These are phyloP conservation scores for Choiromyces venosus DNA, from an alignment of 495 filamentous ascomycete species.

Conservation along the genomic window DNA sequence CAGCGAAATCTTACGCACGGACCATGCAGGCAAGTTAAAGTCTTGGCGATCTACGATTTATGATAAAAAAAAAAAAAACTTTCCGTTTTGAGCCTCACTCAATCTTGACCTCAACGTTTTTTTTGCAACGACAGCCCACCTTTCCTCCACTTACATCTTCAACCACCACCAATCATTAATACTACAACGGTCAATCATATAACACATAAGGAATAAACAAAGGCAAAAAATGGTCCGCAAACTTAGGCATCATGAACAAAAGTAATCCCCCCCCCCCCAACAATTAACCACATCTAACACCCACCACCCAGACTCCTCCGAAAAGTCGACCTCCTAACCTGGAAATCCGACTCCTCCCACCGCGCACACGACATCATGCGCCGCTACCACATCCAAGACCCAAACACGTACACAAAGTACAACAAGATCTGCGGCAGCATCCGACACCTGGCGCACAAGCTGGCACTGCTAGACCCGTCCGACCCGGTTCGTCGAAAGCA, in stretches of 20 bases:
- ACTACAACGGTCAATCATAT: no score
- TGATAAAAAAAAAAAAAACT: no score
- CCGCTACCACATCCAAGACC: conserved; percentile 82
- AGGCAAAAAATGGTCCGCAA: conserved; percentile 69
- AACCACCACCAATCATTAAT: conserved; percentile 14
- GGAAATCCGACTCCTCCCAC: conserved; percentile 81
- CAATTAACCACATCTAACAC: conserved; percentile 20
- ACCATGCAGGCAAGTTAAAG: background rate
- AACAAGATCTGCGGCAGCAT: conserved; percentile 79
- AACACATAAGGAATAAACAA: no score
- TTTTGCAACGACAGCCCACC: conserved; percentile 22
- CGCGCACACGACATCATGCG: conserved; percentile 71
- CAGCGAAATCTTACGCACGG: background rate
- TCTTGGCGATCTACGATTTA: background rate
- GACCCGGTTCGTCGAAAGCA: conserved; percentile 72
- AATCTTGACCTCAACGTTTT: conserved; percentile 24
- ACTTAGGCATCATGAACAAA: conserved; percentile 87
- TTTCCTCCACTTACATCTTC: background rate
- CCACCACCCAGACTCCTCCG: conserved; percentile 56
- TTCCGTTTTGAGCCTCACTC: conserved; percentile 33
- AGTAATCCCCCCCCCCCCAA: conserved; percentile 44
- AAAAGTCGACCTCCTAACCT: conserved; percentile 93
- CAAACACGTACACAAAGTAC: conserved; percentile 81
- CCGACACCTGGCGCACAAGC: conserved; percentile 78
- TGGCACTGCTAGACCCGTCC: conserved; percentile 69